phyloP scores from a whole-genome alignment of 2,329 filamentous ascomycete genomes.

The Colletotrichum sp. region DNA sequence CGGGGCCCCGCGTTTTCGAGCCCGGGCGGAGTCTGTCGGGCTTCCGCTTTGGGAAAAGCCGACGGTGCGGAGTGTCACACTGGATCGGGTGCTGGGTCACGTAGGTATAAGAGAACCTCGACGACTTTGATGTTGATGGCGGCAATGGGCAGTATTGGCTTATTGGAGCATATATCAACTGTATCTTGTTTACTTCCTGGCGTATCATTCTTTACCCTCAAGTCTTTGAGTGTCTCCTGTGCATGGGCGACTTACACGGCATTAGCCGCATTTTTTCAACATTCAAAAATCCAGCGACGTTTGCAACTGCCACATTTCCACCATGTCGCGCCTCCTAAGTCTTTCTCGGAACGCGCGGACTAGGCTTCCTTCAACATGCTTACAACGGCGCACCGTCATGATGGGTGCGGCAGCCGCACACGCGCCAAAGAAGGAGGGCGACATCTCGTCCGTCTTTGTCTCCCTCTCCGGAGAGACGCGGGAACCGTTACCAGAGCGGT shows the following conservation, averaged over 20 bases:
- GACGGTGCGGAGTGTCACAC: neutral
- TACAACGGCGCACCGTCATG: slow-evolving; percentile 4
- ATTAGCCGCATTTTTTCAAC: neutral
- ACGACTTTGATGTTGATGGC: neutral
- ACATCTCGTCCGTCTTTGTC: slow-evolving; percentile 67
- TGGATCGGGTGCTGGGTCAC: neutral
- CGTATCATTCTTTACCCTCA: neutral
- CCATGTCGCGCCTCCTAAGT: neutral
- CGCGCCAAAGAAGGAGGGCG: slow-evolving; percentile 56
- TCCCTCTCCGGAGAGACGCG: slow-evolving; percentile 57
- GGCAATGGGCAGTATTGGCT: neutral
- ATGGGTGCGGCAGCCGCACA: neutral
- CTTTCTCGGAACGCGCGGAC: neutral
- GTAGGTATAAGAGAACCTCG: neutral
- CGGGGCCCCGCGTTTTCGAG: neutral
- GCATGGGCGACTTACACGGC: neutral
- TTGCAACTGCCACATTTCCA: neutral
- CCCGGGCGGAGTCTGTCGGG: neutral
- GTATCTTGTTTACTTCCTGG: neutral
- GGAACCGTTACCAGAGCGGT: slow-evolving; percentile 57
- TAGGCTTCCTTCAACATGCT: neutral
- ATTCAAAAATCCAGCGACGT: neutral
- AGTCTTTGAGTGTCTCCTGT: neutral
- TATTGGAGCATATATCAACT: fast-evolving
- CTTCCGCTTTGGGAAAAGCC: neutral